These are phyloP conservation scores for Fraxinus dipetala DNA, from an alignment of 305 asterid genomes.

Conservation along the genomic window DNA sequence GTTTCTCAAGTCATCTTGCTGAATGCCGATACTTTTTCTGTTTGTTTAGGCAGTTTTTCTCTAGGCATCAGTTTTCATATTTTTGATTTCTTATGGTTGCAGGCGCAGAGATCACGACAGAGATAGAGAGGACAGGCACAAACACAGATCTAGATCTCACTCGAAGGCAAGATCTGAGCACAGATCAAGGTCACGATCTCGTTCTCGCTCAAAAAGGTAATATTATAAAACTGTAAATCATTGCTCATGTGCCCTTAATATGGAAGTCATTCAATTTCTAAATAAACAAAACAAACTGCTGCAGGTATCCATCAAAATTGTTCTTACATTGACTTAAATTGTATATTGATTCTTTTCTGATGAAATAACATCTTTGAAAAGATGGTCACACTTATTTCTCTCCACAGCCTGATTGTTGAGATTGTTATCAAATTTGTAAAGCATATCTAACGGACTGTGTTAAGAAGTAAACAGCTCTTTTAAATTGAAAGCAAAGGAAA, in stretches of 20 bases:
- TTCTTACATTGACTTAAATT: neutral
- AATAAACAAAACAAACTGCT: neutral
- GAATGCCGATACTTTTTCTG: neutral
- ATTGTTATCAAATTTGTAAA: neutral
- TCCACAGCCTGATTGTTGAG: neutral
- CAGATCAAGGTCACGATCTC: constrained; percentile 78
- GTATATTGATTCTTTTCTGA: neutral
- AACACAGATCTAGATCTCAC: constrained; percentile 62
- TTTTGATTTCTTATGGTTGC: constrained; percentile 24
- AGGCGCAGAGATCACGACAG: constrained; percentile 71
- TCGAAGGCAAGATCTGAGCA: constrained; percentile 69
- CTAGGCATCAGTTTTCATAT: constrained; percentile 1
- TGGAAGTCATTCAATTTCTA: neutral
- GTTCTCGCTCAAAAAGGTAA: constrained; percentile 77
- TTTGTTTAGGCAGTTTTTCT: constrained; percentile 1
- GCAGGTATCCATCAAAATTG: neutral
- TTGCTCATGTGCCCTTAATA: neutral
- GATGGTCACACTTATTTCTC: neutral
- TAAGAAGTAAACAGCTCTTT: neutral
- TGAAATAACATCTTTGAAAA: neutral
- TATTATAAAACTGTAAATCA: neutral
- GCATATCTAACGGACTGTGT: neutral
- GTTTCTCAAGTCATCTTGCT: constrained; percentile 12
- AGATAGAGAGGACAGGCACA: constrained; percentile 73
- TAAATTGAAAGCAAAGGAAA: neutral